Base-by-base conservation (phyloP, 2,329 filamentous ascomycete genomes). In the Cryphonectria nitschkei region DNA sequence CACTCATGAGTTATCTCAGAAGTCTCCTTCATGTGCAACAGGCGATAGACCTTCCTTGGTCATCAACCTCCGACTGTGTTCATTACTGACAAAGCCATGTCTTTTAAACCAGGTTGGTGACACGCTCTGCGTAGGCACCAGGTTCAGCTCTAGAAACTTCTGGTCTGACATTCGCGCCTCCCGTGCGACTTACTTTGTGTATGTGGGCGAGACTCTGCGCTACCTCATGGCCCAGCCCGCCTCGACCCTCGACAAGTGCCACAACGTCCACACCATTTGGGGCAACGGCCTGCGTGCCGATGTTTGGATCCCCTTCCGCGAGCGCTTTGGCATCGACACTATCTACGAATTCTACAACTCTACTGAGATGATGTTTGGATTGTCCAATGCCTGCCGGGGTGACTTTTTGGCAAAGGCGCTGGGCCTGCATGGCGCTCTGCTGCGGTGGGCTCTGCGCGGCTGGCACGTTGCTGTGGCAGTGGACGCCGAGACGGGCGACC, bases 271-370 rank as follows among this genome's bases (percentile, higher is more conserved):
- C 71, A 81, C 83, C 66, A 90, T 91, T 81, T 90, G 86, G 75
- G 90, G 90, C 70, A 92, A 92, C 76, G 90, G 90, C 1, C 83
- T 92, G 75, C 84, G 90, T 1, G 90, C 90, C 0, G 91, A 93
- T 75, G 88, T 93, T 0, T 93, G 90, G 90, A 79, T 84, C 41
- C 83, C 85, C 32, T 93, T 93, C 78, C 81, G 86, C 56, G 86
- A 90, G 64, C 85, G 90, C 16, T 92, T 92, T 77, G 86, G 85
- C 67, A 86, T 92, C 74, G 80, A 84, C 16, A 85, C 87, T 39
- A 87, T 95, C 1, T 83, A 82, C 72, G 92, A 95, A 79, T 94
- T 95, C 81, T 95, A 93, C 84, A 92, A 91, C 78, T 92, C 90
- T 70, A 93, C 90, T 1, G 92, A 95, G 79, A 91, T 92, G 41